These are phyloP conservation scores for Sugiyamaella chiloensis DNA, from an alignment of 805 yeast species.

Conservation along the genomic window DNA sequence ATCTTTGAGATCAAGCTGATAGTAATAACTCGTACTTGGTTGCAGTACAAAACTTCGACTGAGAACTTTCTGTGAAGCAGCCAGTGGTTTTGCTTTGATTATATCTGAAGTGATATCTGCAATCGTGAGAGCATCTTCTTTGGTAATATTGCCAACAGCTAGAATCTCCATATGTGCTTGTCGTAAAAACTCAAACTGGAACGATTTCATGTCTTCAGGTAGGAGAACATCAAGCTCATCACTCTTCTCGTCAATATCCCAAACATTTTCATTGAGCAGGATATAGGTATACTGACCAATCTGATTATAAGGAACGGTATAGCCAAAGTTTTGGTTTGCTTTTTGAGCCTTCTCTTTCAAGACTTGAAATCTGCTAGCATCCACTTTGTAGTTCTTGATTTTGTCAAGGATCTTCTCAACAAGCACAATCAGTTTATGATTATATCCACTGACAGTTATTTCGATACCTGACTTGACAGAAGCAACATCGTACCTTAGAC, in stretches of 20 bases:
- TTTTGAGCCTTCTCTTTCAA: slow-evolving; percentile 62
- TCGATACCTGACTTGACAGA: slow-evolving; percentile 68
- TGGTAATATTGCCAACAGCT: slow-evolving; percentile 68
- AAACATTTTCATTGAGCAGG: slow-evolving; percentile 68
- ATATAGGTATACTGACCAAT: slow-evolving; percentile 59
- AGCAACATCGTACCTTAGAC: slow-evolving; percentile 56
- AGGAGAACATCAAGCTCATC: slow-evolving; percentile 44
- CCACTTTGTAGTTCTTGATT: slow-evolving; percentile 48
- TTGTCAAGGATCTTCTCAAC: slow-evolving; percentile 57
- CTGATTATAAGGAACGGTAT: slow-evolving; percentile 74
- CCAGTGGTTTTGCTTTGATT: slow-evolving; percentile 40
- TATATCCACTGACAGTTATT: slow-evolving; percentile 71
- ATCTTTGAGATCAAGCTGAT: slow-evolving; percentile 47
- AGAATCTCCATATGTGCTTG: slow-evolving; percentile 70
- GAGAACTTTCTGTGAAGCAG: slow-evolving; percentile 44
- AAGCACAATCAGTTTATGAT: slow-evolving; percentile 69
- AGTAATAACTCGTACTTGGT: slow-evolving; percentile 24
- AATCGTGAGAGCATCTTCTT: slow-evolving; percentile 52
- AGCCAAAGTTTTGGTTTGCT: slow-evolving; percentile 65
- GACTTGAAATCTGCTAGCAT: slow-evolving; percentile 59
- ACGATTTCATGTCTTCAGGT: slow-evolving; percentile 49
- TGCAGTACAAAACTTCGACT: slow-evolving; percentile 41
- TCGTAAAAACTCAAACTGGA: slow-evolving; percentile 50
- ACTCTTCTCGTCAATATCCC: slow-evolving; percentile 61
- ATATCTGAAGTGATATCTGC: slow-evolving; percentile 41